These are phyloP conservation scores for Clitoria ternatea DNA, from an alignment of 306 rosid genomes.

Conservation along the genomic window DNA sequence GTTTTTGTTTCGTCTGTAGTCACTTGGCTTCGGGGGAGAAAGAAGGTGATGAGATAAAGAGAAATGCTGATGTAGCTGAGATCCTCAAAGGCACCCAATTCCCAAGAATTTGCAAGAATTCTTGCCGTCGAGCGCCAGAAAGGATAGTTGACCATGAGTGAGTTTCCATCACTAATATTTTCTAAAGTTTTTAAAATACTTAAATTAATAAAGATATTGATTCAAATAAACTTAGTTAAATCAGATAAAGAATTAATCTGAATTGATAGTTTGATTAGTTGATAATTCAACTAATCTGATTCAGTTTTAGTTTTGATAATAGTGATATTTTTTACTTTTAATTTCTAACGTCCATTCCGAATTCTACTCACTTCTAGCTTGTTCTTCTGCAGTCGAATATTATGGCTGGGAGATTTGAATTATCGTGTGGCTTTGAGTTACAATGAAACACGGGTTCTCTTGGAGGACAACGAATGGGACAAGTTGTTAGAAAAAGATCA, in stretches of 20 bases:
- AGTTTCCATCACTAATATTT: background rate
- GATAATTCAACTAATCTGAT: too few species aligned
- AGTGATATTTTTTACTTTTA: too few species aligned
- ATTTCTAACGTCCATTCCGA: background rate
- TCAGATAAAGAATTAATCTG: too few species aligned
- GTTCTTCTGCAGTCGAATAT: conserved; percentile 56
- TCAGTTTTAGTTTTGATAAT: too few species aligned
- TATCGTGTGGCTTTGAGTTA: conserved; percentile 83
- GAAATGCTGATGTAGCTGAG: conserved; percentile 83
- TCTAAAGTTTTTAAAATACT: too few species aligned
- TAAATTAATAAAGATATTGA: too few species aligned
- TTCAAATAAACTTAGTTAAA: too few species aligned
- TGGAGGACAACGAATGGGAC: conserved; percentile 89
- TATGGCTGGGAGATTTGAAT: conserved; percentile 97
- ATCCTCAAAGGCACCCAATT: conserved; percentile 72
- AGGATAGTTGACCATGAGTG: conserved; percentile 83
- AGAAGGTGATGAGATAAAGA: conserved; percentile 84
- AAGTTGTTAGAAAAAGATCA: conserved; percentile 71
- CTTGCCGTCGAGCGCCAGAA: conserved; percentile 56
- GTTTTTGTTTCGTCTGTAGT: conserved; percentile 88
- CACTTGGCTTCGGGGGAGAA: conserved; percentile 99
- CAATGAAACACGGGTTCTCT: conserved; percentile 58
- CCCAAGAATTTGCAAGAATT: conserved; percentile 68
- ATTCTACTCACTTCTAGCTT: background rate
- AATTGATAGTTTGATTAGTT: too few species aligned